Base-by-base conservation (phyloP, 208 protist species). In the Herpetomonas samuelpessoai region DNA sequence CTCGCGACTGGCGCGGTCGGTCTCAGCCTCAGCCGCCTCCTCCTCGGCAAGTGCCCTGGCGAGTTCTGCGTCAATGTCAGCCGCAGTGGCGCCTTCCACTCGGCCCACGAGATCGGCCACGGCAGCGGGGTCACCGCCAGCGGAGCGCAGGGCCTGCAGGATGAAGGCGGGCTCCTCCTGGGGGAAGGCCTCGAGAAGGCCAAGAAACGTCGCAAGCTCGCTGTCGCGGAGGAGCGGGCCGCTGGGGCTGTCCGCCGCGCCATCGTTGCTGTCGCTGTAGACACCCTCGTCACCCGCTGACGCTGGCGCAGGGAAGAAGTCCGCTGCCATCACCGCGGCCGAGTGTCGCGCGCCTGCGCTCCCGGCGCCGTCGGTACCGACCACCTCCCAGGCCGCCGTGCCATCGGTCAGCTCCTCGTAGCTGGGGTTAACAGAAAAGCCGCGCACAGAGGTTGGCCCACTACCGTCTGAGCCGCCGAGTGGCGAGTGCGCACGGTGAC, bases 141-240 rank as follows among this genome's bases (percentile, higher is more conserved):
- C 69, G 27, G 69, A 58, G 29, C 83, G 83, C 60, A 93, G 74
- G 22, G 79, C 74, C 38, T 84, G 75, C 50, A 88, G 59, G 57
- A 89, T 50, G 9, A 83, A 52, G 22, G 35, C 49, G 38, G 76
- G 79, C 53, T 93, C 83, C 14, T 56, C 51, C 21, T 9, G 0
- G 0, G 83, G 78, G 53, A 84, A 91, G 21, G 56, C 78, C 65
- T 85, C 78, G 19, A 83, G 9, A n/a, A 93, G 70, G 1, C 57
- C 27, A 10, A 83, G 48, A 25, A 93, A 74, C 6, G 55, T 26
- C 1, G 65, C n/a, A 39, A 81, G 44, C 58, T 92, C 81, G 0
- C 19, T 38, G 45, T 72, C 75, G 22, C 6, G 21, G 27, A 55
- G 28, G 12, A 10, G 10, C 10, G 18, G 46, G 10, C 7, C 7